A percentile compares a stretch with the other conserved stretches of the same genome.
These are phyloP conservation scores for Theileria equi DNA, from an alignment of 169 alveolate species.

Conservation along the genomic window DNA sequence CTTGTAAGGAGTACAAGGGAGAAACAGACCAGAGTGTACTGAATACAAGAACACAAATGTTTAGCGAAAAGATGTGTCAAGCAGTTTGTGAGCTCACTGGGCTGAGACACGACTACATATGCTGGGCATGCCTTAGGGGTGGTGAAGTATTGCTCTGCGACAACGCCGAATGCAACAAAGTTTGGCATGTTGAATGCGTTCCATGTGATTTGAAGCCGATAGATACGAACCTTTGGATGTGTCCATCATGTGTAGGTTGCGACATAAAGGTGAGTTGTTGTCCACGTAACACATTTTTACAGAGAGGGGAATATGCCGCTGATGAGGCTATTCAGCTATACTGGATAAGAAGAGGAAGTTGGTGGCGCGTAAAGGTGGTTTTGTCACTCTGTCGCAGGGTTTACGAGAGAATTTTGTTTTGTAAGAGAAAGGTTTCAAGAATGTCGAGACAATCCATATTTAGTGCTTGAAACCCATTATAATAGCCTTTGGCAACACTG, in stretches of 20 bases:
- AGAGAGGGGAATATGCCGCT: conserved; percentile 13
- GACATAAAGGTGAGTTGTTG: conserved; percentile 28
- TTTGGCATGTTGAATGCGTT: conserved; percentile 72
- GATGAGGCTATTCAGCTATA: conserved; percentile 27
- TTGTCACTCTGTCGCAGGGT: conserved; percentile 37
- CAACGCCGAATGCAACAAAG: conserved; percentile 47
- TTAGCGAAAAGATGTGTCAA: conserved; percentile 32
- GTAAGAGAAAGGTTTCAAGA: no score
- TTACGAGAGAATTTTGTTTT: conserved; percentile 14
- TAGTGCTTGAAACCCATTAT: no score
- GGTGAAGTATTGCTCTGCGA: conserved; percentile 75
- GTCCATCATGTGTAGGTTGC: conserved; percentile 42
- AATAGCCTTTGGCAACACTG: no score
- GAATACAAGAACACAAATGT: conserved; percentile 6
- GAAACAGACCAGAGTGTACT: background rate
- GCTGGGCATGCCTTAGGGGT: conserved; percentile 68
- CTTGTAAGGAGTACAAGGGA: background rate
- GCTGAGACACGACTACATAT: conserved; percentile 57
- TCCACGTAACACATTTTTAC: background rate
- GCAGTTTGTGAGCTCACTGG: conserved; percentile 28
- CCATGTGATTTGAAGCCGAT: conserved; percentile 22
- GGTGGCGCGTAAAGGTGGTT: conserved; percentile 53
- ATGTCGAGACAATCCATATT: no score
- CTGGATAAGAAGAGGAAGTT: conserved; percentile 51
- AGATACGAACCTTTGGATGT: conserved; percentile 39